phyloP scores from a whole-genome alignment of 768 basidiomycete species.

The Pholiota molesta region DNA sequence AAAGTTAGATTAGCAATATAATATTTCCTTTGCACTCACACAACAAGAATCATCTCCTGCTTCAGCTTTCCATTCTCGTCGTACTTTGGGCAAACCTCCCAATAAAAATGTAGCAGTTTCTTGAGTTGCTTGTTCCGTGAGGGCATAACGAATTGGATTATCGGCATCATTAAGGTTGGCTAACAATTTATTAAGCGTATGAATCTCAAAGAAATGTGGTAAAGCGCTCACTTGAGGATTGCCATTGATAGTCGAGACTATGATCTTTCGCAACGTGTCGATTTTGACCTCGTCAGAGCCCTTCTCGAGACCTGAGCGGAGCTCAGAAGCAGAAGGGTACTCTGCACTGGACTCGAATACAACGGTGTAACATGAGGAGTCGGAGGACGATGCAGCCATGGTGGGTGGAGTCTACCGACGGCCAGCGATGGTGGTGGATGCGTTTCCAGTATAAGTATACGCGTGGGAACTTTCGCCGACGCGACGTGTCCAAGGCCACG shows the following conservation, averaged over 20 bases:
- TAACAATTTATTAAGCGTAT: conserved; percentile 31
- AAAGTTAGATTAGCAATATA: conserved; percentile 12
- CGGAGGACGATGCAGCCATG: conserved; percentile 45
- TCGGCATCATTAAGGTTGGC: conserved; percentile 95
- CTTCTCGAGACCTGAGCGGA: conserved; percentile 86
- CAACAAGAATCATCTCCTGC: conserved; percentile 99
- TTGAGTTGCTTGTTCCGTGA: conserved; percentile 95
- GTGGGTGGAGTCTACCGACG: conserved; percentile 24
- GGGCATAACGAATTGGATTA: conserved; percentile 98
- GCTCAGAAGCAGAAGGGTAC: conserved; percentile 78
- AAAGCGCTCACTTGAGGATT: conserved; percentile 74
- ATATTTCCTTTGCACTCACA: conserved; percentile 57
- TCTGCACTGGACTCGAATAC: conserved; percentile 75
- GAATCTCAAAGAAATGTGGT: not conserved
- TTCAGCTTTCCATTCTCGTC: conserved; percentile 97
- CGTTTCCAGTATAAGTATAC: conserved; percentile 14
- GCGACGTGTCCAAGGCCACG: conserved; percentile 24
- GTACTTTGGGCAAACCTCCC: conserved; percentile 98
- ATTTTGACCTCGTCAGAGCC: conserved; percentile 96
- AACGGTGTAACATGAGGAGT: conserved; percentile 77
- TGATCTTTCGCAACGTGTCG: conserved; percentile 93
- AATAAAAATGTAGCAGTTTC: conserved; percentile 94
- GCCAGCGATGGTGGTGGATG: conserved; percentile 22
- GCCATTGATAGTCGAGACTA: conserved; percentile 92
- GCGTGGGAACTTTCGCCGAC: conserved; percentile 28